Evolutionary conservation across 2,329 filamentous ascomycete species (phyloP).

Genomic region (Xylaria sp.): DNA sequence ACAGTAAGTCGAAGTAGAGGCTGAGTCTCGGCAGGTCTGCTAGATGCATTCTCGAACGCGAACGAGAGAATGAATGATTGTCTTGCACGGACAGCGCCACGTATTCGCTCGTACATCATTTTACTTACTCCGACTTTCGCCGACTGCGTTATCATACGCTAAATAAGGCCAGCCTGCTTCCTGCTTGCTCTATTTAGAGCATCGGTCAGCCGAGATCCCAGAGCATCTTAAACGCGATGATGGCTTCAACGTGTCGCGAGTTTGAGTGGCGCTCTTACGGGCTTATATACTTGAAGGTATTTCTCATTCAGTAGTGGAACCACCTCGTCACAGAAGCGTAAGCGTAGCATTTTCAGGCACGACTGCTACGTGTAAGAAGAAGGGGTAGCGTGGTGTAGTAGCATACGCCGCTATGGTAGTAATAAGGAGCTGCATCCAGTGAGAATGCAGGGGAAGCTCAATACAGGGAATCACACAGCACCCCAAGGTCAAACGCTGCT

Average conservation of each 20-base stretch:
- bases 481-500: constrained; percentile 4
- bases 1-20: background rate
- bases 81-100: background rate
- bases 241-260: background rate
- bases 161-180: background rate
- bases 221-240: background rate
- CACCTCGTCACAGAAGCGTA: background rate
- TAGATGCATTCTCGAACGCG: background rate
- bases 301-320: background rate
- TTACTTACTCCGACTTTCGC: background rate
- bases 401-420: background rate
- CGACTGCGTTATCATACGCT: background rate
- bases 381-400: background rate
- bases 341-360: constrained; percentile 1
- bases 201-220: constrained; percentile 3
- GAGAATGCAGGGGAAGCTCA: constrained; percentile 23
- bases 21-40: background rate
- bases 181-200: background rate
- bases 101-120: background rate
- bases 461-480: constrained; percentile 6
- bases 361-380: constrained; percentile 9
- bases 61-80: background rate
- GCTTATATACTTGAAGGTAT: constrained; percentile 13
- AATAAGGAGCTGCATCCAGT: constrained; percentile 10
- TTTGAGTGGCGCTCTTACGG: constrained; percentile 16